Evolutionary conservation across 495 filamentous ascomycete species (phyloP).

Genomic region (Clohesyomyces aquaticus): DNA sequence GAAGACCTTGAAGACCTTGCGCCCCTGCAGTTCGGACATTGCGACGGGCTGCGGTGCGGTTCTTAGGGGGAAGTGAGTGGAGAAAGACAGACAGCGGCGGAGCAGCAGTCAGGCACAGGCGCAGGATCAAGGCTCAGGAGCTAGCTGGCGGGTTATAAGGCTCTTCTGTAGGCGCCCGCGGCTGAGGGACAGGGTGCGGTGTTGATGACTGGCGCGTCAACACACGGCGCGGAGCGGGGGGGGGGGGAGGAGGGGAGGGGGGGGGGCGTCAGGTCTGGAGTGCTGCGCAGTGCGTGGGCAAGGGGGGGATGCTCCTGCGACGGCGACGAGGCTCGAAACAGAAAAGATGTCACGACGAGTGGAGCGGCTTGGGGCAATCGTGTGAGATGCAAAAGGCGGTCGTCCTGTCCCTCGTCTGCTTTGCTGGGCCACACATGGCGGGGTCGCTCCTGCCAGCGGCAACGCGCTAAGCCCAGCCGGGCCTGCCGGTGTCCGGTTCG

Average conservation of each 20-base stretch:
- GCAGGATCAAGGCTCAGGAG: background rate
- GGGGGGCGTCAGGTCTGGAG: too few relatives aligned
- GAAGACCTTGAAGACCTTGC: slow-evolving; percentile 99
- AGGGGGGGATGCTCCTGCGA: background rate
- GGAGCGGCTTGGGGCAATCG: too few relatives aligned
- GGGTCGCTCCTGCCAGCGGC: background rate
- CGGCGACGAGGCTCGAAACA: background rate
- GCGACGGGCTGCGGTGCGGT: slow-evolving; percentile 1
- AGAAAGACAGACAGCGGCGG: background rate
- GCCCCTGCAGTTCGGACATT: slow-evolving; percentile 80
- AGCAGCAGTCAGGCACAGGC: background rate
- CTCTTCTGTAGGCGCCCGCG: slow-evolving; percentile 31
- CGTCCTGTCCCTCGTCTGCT: background rate
- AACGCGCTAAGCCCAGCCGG: background rate
- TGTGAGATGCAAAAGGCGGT: background rate
- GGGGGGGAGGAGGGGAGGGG: background rate
- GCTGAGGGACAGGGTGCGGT: slow-evolving; percentile 8
- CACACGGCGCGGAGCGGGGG: background rate
- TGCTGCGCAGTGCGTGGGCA: slow-evolving; percentile 12
- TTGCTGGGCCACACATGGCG: background rate
- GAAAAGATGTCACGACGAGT: background rate
- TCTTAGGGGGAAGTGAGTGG: background rate
- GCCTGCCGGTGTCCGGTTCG: background rate
- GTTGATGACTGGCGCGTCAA: background rate
- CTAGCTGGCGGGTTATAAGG: slow-evolving; percentile 6